A percentile compares a stretch with the other conserved stretches of the same genome.
Evolutionary conservation across 2,329 filamentous ascomycete species (phyloP).

Genomic region (Leptographium wingfieldii): DNA sequence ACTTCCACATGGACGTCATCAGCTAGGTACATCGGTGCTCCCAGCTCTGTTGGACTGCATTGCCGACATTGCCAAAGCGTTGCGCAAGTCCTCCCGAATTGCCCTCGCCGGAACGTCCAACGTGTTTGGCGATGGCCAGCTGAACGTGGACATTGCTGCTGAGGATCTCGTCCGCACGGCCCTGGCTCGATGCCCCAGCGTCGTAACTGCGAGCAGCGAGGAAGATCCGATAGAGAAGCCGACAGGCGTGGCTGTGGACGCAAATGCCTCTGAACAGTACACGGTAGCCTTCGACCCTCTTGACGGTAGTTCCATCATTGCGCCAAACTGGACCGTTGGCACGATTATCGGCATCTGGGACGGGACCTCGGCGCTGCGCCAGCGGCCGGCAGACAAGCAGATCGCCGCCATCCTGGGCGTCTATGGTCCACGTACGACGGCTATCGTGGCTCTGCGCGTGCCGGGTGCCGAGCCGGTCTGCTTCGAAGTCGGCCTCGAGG

Average conservation of each 20-base stretch:
- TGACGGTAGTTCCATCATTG: slow-evolving; percentile 49
- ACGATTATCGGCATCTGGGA: slow-evolving; percentile 50
- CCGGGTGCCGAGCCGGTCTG: slow-evolving; percentile 27
- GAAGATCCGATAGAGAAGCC: slow-evolving; percentile 43
- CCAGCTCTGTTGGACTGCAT: slow-evolving; percentile 34
- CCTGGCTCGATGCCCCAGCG: slow-evolving; percentile 29
- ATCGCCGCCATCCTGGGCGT: slow-evolving; percentile 39
- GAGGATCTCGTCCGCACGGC: slow-evolving; percentile 34
- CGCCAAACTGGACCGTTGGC: slow-evolving; percentile 44
- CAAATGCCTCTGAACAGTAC: slow-evolving; percentile 29
- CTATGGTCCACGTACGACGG: slow-evolving; percentile 42
- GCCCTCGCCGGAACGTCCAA: slow-evolving; percentile 35
- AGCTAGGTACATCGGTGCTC: slow-evolving; percentile 31
- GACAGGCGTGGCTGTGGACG: slow-evolving; percentile 10
- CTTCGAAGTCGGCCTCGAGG: slow-evolving; percentile 36
- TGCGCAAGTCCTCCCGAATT: slow-evolving; percentile 33
- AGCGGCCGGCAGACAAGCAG: slow-evolving; percentile 26
- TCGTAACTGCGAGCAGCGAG: slow-evolving; percentile 43
- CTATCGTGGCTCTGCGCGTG: slow-evolving; percentile 39
- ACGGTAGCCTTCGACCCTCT: slow-evolving; percentile 51
- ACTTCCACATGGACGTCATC: slow-evolving; percentile 1
- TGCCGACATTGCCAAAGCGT: slow-evolving; percentile 28
- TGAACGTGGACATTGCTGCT: slow-evolving; percentile 28
- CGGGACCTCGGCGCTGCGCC: slow-evolving; percentile 30
- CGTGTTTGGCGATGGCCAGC: slow-evolving; percentile 36